A percentile compares a stretch with the other conserved stretches of the same genome.
Conservation (phyloP, 1,284 basidiomycete species). For the Tetrapyrgos nigripes region DNA sequence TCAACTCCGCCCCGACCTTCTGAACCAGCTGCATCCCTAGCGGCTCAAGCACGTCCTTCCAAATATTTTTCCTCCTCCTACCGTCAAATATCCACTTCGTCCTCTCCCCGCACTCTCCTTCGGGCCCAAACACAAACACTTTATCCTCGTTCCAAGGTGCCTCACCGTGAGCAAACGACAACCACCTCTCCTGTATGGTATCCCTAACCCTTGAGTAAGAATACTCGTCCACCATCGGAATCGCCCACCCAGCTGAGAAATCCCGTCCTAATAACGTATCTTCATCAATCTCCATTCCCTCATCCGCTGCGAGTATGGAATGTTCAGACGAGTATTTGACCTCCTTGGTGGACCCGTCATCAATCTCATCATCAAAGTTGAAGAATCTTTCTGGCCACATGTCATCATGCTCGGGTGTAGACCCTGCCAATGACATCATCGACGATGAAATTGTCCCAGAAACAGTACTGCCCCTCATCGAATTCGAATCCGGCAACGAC, state of each 20-base stretch:
- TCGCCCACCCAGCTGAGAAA: constrained; percentile 26
- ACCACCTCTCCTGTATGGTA: constrained; percentile 72
- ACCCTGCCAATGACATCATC: constrained; percentile 5
- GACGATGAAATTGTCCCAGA: constrained; percentile 34
- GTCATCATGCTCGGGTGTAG: constrained; percentile 18
- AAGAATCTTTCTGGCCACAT: constrained; percentile 41
- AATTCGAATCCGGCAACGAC: constrained; percentile 33
- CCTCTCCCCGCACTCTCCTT: constrained; percentile 71
- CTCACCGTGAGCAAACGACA: constrained; percentile 75
- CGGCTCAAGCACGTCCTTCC: constrained; percentile 70
- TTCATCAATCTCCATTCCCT: constrained; percentile 7
- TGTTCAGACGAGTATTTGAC: constrained; percentile 29
- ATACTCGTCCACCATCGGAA: constrained; percentile 59
- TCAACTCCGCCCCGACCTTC: constrained; percentile 74
- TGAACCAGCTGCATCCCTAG: constrained; percentile 69
- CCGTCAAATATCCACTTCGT: constrained; percentile 61
- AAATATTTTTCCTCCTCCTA: constrained; percentile 51
- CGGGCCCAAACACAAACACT: constrained; percentile 77
- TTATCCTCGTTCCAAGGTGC: constrained; percentile 71
- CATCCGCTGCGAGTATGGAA: constrained; percentile 19
- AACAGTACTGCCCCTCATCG: constrained; percentile 55
- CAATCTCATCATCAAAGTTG: constrained; percentile 44
- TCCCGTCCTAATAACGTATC: constrained; percentile 24
- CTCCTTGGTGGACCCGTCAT: constrained; percentile 29
- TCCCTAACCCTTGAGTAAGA: constrained; percentile 69